A percentile compares a stretch with the other conserved stretches of the same genome.
These are phyloP conservation scores for Thielaviopsis punctulata DNA, from an alignment of 2,329 filamentous ascomycete species.

Conservation along the genomic window DNA sequence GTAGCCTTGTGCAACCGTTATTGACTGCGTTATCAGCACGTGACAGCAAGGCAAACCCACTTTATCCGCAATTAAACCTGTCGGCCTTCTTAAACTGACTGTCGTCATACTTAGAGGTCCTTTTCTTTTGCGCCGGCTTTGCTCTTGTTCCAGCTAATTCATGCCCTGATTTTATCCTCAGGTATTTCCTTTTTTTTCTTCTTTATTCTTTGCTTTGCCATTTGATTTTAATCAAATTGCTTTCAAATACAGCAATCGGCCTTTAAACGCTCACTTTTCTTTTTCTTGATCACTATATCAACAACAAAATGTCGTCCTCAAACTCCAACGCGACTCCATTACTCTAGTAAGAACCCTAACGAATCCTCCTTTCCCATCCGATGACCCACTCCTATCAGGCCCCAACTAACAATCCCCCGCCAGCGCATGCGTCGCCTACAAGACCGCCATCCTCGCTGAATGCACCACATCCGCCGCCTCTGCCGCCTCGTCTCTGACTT, in stretches of 20 bases:
- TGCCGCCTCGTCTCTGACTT: constrained; percentile 72
- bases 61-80: neutral
- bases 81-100: neutral
- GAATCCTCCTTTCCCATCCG: neutral
- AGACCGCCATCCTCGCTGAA: constrained; percentile 82
- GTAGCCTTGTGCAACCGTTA: constrained; percentile 3
- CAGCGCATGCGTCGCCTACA: constrained; percentile 86
- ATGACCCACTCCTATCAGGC: neutral
- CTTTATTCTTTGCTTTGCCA: neutral
- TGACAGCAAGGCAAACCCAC: neutral
- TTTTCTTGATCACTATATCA: neutral
- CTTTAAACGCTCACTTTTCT: no score
- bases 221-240: constrained; percentile 18
- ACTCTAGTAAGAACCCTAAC: constrained; percentile 44
- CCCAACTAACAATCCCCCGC: constrained; percentile 2
- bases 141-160: neutral
- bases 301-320: constrained; percentile 51
- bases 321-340: constrained; percentile 43
- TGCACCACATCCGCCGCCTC: constrained; percentile 75
- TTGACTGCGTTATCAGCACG: constrained; percentile 26
- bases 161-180: neutral
- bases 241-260: no score
- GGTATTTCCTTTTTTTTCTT: neutral
- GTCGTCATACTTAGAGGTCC: neutral
- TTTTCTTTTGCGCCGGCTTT: neutral